Conservation (phyloP, 768 basidiomycete genomes). For the Pulveroboletus sp. region DNA sequence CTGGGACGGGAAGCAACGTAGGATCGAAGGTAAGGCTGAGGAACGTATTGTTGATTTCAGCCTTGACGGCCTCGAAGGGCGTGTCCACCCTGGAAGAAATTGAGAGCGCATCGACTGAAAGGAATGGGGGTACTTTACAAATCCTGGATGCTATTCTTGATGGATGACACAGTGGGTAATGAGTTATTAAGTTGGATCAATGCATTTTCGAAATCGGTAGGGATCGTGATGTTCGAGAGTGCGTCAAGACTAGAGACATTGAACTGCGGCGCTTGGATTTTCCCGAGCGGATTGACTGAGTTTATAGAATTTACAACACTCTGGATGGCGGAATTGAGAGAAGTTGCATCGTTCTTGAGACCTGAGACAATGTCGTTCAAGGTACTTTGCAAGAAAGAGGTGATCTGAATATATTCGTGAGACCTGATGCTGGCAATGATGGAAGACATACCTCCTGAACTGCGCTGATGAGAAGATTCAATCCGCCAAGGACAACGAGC, state of each 20-base stretch:
- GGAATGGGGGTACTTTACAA: slow-evolving; percentile 48
- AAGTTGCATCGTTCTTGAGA: slow-evolving; percentile 65
- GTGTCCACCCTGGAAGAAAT: slow-evolving; percentile 55
- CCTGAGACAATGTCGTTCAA: slow-evolving; percentile 57
- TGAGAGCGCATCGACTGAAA: neutral
- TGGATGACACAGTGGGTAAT: slow-evolving; percentile 69
- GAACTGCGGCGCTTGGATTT: slow-evolving; percentile 68
- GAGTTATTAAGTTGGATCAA: slow-evolving; percentile 75
- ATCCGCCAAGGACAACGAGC: slow-evolving; percentile 75
- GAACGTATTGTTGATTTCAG: slow-evolving; percentile 87
- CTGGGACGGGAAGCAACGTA: slow-evolving; percentile 72
- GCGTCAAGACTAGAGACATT: slow-evolving; percentile 66
- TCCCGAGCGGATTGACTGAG: slow-evolving; percentile 66
- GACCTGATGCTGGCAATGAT: neutral
- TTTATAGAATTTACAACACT: slow-evolving; percentile 65
- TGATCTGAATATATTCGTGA: slow-evolving; percentile 48
- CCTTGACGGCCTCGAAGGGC: slow-evolving; percentile 84
- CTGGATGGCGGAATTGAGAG: slow-evolving; percentile 66
- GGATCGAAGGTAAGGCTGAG: slow-evolving; percentile 66
- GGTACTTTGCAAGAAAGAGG: slow-evolving; percentile 56
- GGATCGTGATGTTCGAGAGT: slow-evolving; percentile 76
- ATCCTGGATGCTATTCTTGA: slow-evolving; percentile 62
- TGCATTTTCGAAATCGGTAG: slow-evolving; percentile 66
- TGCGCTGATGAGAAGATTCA: slow-evolving; percentile 75
- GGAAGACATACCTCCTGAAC: slow-evolving; percentile 66